A percentile compares a stretch with the other conserved stretches of the same genome.
These are phyloP conservation scores for Immersiporthe knoxdaviesiana DNA, from an alignment of 2,329 filamentous ascomycete species.

Conservation along the genomic window DNA sequence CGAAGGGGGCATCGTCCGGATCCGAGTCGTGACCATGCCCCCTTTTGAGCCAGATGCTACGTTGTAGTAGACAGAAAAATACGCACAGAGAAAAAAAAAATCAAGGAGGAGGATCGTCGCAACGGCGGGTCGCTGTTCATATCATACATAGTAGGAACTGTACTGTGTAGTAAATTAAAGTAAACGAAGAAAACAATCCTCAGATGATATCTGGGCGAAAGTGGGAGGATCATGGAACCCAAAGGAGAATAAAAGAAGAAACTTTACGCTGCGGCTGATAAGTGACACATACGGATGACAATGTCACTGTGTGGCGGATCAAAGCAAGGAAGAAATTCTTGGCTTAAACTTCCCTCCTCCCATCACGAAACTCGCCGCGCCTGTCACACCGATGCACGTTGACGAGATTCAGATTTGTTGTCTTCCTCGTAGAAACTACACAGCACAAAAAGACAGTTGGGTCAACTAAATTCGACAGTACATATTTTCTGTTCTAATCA, in stretches of 20 bases:
- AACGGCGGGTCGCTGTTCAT: neutral
- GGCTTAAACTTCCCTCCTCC: too few relatives aligned
- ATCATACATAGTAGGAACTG: neutral
- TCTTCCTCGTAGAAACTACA: too few relatives aligned
- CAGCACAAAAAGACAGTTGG: too few relatives aligned
- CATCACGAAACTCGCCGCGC: neutral
- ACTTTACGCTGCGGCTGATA: slow-evolving; percentile 1
- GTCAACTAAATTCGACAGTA: too few relatives aligned
- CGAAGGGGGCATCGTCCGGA: neutral
- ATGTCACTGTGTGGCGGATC: neutral
- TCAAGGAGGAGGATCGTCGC: too few relatives aligned
- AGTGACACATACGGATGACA: slow-evolving; percentile 16
- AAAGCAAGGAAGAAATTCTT: too few relatives aligned
- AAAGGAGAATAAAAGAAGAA: too few relatives aligned
- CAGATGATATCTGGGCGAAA: neutral
- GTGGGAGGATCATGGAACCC: neutral
- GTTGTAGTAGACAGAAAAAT: neutral
- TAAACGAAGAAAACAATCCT: neutral
- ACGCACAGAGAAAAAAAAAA: neutral
- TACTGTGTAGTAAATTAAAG: neutral
- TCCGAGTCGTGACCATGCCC: neutral
- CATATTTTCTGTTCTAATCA: too few relatives aligned
- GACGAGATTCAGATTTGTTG: too few relatives aligned
- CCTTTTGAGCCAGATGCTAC: neutral
- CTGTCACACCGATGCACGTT: neutral